Percentiles rank a stretch among this genome's conserved stretches.
Evolutionary conservation across 352 stramenopile genomes (phyloP).

Genomic region (Pythium sukuiense): DNA sequence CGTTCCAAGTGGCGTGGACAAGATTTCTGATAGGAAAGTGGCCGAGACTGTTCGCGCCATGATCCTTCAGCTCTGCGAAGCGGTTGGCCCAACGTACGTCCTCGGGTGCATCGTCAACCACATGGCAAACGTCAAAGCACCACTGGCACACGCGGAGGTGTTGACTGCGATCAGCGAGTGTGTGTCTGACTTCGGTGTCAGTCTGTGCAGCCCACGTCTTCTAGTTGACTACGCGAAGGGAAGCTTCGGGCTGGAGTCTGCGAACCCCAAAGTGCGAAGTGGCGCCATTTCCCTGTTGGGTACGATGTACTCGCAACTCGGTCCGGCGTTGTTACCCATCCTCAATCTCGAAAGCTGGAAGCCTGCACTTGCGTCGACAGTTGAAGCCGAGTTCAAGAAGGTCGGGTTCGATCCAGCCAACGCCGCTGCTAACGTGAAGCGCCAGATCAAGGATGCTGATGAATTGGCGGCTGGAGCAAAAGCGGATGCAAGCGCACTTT

Average conservation of each 20-base stretch:
- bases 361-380: constrained; percentile 66
- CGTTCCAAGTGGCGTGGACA: constrained; percentile 70
- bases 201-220: constrained; percentile 62
- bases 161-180: constrained; percentile 65
- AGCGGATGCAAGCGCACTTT: constrained; percentile 52
- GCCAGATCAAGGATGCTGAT: constrained; percentile 70
- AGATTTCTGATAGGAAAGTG: constrained; percentile 81
- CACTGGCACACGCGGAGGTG: constrained; percentile 71
- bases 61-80: constrained; percentile 78
- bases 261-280: constrained; percentile 77
- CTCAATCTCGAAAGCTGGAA: constrained; percentile 86
- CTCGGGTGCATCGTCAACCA: constrained; percentile 73
- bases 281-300: constrained; percentile 66
- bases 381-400: constrained; percentile 83
- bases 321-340: constrained; percentile 75
- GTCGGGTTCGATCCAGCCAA: constrained; percentile 69
- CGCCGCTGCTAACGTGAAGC: constrained; percentile 55
- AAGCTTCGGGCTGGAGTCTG: constrained; percentile 65
- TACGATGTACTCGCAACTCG: constrained; percentile 84
- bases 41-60: constrained; percentile 67
- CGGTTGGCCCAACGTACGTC: constrained; percentile 70
- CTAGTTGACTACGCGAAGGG: constrained; percentile 83
- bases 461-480: constrained; percentile 36
- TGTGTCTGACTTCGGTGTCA: constrained; percentile 76
- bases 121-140: constrained; percentile 79